A percentile compares a stretch with the other conserved stretches of the same genome.
phyloP scores from a whole-genome alignment of 305 asterid species.

The Fraxinus latifolia region DNA sequence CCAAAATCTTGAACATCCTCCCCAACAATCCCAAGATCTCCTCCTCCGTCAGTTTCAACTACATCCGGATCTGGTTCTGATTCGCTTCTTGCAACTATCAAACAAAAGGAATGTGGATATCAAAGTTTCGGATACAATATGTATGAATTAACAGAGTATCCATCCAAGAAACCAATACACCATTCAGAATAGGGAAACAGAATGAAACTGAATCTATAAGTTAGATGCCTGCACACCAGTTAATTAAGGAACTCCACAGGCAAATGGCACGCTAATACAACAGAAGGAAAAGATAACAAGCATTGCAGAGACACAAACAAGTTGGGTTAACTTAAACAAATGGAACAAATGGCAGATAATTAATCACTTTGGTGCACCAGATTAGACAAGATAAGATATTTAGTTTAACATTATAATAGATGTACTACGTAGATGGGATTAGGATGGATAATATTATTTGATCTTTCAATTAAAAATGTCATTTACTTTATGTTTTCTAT shows the following conservation, averaged over 20 bases:
- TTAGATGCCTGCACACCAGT: not conserved
- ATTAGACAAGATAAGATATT: not conserved
- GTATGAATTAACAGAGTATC: not conserved
- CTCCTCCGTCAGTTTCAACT: slow-evolving; percentile 52
- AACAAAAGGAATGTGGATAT: slow-evolving; percentile 5
- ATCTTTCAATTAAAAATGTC: not conserved
- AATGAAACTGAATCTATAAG: not conserved
- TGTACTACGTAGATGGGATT: not conserved
- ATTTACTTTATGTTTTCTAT: not conserved
- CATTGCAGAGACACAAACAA: slow-evolving; percentile 10
- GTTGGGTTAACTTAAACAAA: not conserved
- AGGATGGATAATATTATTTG: not conserved
- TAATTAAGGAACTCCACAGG: not conserved
- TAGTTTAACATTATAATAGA: not conserved
- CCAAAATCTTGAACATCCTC: slow-evolving; percentile 81
- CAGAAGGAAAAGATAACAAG: not conserved
- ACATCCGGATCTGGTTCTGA: slow-evolving; percentile 46
- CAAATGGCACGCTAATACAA: not conserved
- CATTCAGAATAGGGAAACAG: not conserved
- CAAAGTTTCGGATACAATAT: not conserved
- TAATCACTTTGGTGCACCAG: not conserved
- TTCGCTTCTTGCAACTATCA: slow-evolving; percentile 68
- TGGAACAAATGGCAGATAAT: not conserved
- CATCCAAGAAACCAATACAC: not conserved
- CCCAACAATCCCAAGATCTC: slow-evolving; percentile 79